Percentiles rank a stretch among this genome's conserved stretches.
phyloP scores from a whole-genome alignment of 768 basidiomycete species.

The Boletus rubroflammeus region DNA sequence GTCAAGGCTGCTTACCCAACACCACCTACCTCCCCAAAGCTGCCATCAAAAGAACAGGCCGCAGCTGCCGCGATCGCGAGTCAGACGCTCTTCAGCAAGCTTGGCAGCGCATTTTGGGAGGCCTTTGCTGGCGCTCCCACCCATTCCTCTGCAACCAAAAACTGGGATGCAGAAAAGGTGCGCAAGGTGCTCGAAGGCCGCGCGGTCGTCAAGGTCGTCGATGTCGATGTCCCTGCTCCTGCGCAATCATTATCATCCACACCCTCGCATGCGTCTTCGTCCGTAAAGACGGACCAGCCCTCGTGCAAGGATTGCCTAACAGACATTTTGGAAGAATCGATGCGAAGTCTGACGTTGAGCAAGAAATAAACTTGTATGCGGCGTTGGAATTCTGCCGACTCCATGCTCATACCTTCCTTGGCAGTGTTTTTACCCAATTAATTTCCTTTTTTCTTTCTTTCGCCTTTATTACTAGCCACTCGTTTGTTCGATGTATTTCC shows the following conservation, averaged over 20 bases:
- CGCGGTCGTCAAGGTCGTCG: constrained; percentile 76
- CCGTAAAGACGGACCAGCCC: constrained; percentile 16
- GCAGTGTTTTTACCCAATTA: constrained; percentile 14
- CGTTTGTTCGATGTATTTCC: neutral
- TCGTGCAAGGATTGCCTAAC: constrained; percentile 28
- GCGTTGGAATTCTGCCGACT: neutral
- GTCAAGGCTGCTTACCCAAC: constrained; percentile 35
- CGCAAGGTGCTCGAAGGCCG: constrained; percentile 77
- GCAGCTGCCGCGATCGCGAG: constrained; percentile 64
- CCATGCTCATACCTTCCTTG: neutral
- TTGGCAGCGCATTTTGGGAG: constrained; percentile 83
- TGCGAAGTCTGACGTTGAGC: constrained; percentile 59
- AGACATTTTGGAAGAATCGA: constrained; percentile 61
- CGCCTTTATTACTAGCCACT: constrained; percentile 11
- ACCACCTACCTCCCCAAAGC: constrained; percentile 39
- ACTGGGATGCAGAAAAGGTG: constrained; percentile 77
- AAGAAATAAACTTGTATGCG: constrained; percentile 40
- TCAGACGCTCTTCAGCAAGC: constrained; percentile 67
- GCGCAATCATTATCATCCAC: neutral
- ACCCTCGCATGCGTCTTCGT: neutral
- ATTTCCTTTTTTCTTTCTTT: neutral
- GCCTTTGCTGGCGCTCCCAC: constrained; percentile 63
- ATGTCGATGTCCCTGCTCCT: constrained; percentile 48
- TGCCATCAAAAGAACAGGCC: constrained; percentile 33
- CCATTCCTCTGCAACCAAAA: constrained; percentile 24